Evolutionary conservation across 1,284 basidiomycete genomes (phyloP), one percentile per base, ranked within the genome.

Genomic region (Lignosus rhinocerotis): DNA sequence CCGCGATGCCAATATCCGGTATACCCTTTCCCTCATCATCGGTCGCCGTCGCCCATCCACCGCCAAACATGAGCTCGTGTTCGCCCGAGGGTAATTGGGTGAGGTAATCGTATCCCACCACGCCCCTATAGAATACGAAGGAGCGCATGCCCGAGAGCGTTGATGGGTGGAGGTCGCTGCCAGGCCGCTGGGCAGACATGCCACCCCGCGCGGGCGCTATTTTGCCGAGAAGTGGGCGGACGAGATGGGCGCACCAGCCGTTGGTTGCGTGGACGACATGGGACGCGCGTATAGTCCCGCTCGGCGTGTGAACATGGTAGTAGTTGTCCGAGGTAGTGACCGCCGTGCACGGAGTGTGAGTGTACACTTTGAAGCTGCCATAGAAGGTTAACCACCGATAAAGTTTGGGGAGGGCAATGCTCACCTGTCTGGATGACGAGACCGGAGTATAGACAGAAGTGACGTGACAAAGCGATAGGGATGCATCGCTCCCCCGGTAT

Each of bases 251-350:
- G 6, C 78, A 76, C 79, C 91, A 92, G 36, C 80, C 90, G 69
- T 94, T 94, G 1, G 90, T 93, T 0, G 90, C 88, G 69, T 94
- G 91, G 2, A 93, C 75, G 49, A 93, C 75, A 64, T 90, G 88
- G 3, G 71, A 73, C 0, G 88, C 72, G 4, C 68, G 72, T 47
- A 91, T 73, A 12, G 65, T 62, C 2, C 90, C 88, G 44, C 76
- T 80, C 1, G 82, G 76, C 0, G 90, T 92, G 2, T 65, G 68
- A 32, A 79, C 60, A 14, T 72, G 74, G 69, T 81, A 81, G 31
- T 67, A 60, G 1, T 65, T 66, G 8, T 61, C 57, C 1, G 69
- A 58, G 12, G 70, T 65, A 1, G 59, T 51, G 51, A 80, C 74
- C 6, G 66, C 65, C 2, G 72, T 75, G 58, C 77, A 78, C 2